phyloP scores from a whole-genome alignment of 2,329 filamentous ascomycete genomes.

The Arthrobotrys conoides region DNA sequence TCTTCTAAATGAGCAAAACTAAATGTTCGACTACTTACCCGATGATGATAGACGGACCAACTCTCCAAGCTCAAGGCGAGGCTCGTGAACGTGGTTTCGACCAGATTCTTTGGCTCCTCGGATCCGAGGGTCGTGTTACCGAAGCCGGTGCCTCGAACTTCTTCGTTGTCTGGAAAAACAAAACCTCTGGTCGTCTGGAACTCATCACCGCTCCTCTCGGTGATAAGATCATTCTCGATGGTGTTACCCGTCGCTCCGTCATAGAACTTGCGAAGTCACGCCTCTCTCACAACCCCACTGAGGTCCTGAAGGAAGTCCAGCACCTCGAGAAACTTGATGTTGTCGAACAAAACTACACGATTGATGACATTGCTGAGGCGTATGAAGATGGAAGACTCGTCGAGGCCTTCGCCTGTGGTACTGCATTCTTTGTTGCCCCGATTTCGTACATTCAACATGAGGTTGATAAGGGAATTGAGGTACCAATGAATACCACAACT shows the following conservation, averaged over 20 bases:
- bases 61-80: conserved; percentile 81
- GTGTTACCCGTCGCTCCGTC: conserved; percentile 86
- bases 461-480: conserved; percentile 74
- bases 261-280: conserved; percentile 79
- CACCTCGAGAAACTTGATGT: conserved; percentile 74
- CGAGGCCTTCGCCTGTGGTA: conserved; percentile 89
- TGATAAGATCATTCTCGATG: conserved; percentile 86
- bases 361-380: conserved; percentile 81
- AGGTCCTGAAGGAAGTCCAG: conserved; percentile 46
- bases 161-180: conserved; percentile 83
- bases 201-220: conserved; percentile 87
- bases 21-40: conserved; percentile 5
- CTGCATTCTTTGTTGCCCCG: conserved; percentile 83
- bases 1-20: conserved; percentile 42
- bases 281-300: conserved; percentile 69
- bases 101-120: conserved; percentile 96
- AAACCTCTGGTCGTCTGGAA: conserved; percentile 74
- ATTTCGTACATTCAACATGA: conserved; percentile 77
- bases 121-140: conserved; percentile 81
- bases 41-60: conserved; percentile 73
- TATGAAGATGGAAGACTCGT: conserved; percentile 81
- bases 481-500: conserved; percentile 72
- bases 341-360: conserved; percentile 86
- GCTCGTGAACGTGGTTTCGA: conserved; percentile 81
- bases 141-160: conserved; percentile 95